Conservation (phyloP, 164 flowering plant genomes). For the Vitis riparia region DNA sequence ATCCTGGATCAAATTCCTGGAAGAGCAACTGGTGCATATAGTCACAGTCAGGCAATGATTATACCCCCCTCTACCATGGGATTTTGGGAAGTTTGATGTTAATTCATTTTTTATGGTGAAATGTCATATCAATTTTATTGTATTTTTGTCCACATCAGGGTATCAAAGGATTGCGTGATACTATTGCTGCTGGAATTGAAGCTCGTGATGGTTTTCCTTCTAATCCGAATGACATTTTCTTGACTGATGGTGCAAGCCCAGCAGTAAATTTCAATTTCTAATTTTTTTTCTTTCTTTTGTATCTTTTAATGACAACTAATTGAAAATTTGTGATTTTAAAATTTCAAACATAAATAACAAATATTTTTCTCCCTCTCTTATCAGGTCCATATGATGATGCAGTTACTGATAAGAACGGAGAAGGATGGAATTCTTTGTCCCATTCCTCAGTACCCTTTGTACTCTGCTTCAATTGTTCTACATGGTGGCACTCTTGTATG, state of each 20-base stretch:
- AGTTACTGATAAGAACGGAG: conserved; percentile 79
- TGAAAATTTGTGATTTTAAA: not conserved
- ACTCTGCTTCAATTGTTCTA: conserved; percentile 97
- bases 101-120: not conserved
- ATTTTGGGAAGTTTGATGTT: not conserved
- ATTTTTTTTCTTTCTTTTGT: not conserved
- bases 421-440: conserved; percentile 97
- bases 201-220: conserved; percentile 95
- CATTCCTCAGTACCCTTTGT: conserved; percentile 96
- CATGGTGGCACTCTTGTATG: conserved; percentile 97
- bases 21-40: conserved; percentile 97
- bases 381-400: conserved; percentile 99
- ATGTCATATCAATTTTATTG: too few relatives aligned
- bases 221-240: conserved; percentile 87
- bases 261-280: conserved; percentile 47
- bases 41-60: conserved; percentile 88
- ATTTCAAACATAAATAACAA: not conserved
- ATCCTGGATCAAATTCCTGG: conserved; percentile 96
- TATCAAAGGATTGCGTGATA: conserved; percentile 86
- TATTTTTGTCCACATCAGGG: conserved; percentile 47
- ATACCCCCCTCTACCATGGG: not conserved
- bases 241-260: conserved; percentile 99
- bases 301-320: not conserved
- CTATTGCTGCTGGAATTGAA: conserved; percentile 93
- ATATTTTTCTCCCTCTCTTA: conserved; percentile 4